Conservation (phyloP, 2,329 filamentous ascomycete species). For the Zymoseptoria ardabiliae region DNA sequence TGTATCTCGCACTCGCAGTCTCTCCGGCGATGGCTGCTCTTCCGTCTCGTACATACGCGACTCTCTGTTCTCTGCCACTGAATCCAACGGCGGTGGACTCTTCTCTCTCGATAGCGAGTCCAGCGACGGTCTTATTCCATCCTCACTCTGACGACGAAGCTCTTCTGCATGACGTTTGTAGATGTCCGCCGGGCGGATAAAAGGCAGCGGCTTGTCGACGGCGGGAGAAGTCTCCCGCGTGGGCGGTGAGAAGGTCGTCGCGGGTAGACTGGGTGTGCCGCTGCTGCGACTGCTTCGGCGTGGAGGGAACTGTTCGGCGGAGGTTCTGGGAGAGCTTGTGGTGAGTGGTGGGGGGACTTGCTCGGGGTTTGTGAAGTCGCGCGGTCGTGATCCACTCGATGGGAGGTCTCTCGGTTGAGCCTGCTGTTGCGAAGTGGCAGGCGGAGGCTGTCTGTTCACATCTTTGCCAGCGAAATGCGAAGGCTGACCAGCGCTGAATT, state of each 20-base stretch:
- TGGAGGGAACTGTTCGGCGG: conserved; percentile 46
- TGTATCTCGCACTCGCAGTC: conserved; percentile 22
- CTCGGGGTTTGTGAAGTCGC: conserved; percentile 48
- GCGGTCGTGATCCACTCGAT: conserved; percentile 7
- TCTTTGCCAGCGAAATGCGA: neutral
- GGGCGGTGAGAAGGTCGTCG: conserved; percentile 1
- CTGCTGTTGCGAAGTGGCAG: neutral
- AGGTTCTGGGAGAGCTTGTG: conserved; percentile 31
- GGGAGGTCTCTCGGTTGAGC: conserved; percentile 2
- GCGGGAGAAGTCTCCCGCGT: conserved; percentile 21
- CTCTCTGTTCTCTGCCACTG: conserved; percentile 17
- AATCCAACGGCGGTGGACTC: conserved; percentile 10
- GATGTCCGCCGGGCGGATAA: conserved; percentile 69
- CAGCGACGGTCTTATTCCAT: conserved; percentile 50
- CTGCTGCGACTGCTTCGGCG: conserved; percentile 57
- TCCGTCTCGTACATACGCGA: conserved; percentile 11
- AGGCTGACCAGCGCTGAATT: conserved; percentile 32
- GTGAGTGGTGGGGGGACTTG: conserved; percentile 43
- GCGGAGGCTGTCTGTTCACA: neutral
- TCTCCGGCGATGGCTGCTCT: neutral
- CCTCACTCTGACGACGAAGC: conserved; percentile 49
- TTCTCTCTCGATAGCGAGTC: conserved; percentile 36
- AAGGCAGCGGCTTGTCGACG: conserved; percentile 49
- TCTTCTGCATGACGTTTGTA: conserved; percentile 67
- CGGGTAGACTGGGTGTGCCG: conserved; percentile 24